Base-by-base conservation (phyloP, 169 alveolate genomes). In the Plasmodium vinckei region DNA sequence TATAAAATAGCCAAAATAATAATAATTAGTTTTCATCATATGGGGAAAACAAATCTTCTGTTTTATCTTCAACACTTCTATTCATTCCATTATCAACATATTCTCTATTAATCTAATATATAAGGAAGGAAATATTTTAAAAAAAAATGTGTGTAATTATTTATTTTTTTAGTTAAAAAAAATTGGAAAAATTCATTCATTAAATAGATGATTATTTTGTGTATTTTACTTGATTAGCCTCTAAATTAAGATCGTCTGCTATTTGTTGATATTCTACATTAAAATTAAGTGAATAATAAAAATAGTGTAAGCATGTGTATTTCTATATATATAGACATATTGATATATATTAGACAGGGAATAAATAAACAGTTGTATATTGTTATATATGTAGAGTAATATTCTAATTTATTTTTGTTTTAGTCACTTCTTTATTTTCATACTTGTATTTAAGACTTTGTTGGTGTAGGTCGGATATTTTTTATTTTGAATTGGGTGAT, bases 21-120 rank as follows among this genome's bases (percentile, higher is more conserved):
- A 73, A 75, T 6, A 44, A 57, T 71, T 65, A 82, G 53, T 60
- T 54, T 68, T 82, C 90, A 68, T 82, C 73, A 67, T 82, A 82
- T 42, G 90, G 90, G 5, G 90, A 82, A 56, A 82, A 82, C 9
- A n/a, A 5, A 9, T 82, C 82, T 17, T 82, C 90, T 39, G 68
- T 67, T 23, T 27, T 59, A 33, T 67, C 63, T 2, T 21, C 82
- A 23, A 15, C 7, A 46, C 5, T 10, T 46, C 54, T 23, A 33
- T 13, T 49, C 47, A 53, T 33, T 19, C 1, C 33, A 27, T 65
- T 57, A 33, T 72, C 27, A 15, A 54, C 57, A 17, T 46, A 33
- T 15, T 54, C 75, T 44, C 21, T 33, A 27, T 47, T 61, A 61
- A 49, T 63, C 88, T 73, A 17, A 73, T 44, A 23, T 13, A 25